These are phyloP conservation scores for Glarea lozoyensis DNA, from an alignment of 495 filamentous ascomycete genomes.

Conservation along the genomic window DNA sequence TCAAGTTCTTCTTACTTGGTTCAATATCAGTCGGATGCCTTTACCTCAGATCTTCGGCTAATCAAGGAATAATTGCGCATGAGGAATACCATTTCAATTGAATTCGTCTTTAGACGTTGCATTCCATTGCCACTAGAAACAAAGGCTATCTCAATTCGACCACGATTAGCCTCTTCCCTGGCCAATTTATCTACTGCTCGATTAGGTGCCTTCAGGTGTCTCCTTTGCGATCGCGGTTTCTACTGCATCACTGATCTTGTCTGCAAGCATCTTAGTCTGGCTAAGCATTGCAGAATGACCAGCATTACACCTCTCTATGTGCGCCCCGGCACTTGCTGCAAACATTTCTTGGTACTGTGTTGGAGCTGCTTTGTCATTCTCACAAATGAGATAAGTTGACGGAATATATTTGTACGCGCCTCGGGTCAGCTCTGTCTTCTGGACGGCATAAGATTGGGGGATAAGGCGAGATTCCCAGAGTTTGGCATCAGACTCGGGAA, in stretches of 20 bases:
- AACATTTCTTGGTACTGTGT: conserved; percentile 9
- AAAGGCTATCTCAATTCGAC: too few relatives aligned
- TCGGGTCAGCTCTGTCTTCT: not conserved
- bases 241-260: not conserved
- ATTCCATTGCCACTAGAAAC: too few relatives aligned
- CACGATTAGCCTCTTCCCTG: too few relatives aligned
- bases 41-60: too few relatives aligned
- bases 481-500: not conserved
- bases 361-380: conserved; percentile 14
- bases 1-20: too few relatives aligned
- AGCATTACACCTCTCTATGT: conserved; percentile 8
- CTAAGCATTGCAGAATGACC: conserved; percentile 16
- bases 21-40: too few relatives aligned
- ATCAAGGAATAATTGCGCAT: too few relatives aligned
- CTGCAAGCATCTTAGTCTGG: conserved; percentile 7
- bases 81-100: too few relatives aligned
- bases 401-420: conserved; percentile 11
- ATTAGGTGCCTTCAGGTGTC: too few relatives aligned
- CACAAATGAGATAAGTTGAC: conserved; percentile 18
- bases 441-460: not conserved
- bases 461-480: not conserved
- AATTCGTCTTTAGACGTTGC: too few relatives aligned
- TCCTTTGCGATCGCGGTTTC: too few relatives aligned
- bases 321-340: conserved; percentile 1
- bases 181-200: too few relatives aligned